Evolutionary conservation across 1,139 yeast species (phyloP), one percentile per base, ranked within the genome.

Genomic region (Scheffersomyces lignicola): DNA sequence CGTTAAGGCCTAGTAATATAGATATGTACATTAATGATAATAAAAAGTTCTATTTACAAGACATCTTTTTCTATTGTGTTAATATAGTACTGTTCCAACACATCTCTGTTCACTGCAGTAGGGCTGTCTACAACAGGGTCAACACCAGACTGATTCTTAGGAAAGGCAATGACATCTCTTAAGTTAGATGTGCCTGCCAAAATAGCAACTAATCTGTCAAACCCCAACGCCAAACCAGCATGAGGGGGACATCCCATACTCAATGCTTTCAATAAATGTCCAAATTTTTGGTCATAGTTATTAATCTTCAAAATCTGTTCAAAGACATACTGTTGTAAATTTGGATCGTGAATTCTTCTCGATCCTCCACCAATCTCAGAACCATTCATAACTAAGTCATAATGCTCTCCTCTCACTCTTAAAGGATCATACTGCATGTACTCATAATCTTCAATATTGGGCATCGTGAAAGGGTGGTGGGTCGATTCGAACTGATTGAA

Each of bases 341-440:
- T 69, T 0, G 92, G 71, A 54, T 89, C 96, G 56, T 92, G 99
- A 18, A 92, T 76, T 76, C 99, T 88, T 48, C 96, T 74, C 9
- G 96, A 87, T 0, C 99, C 99, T 17, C 99, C 99, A 17, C 98
- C 99, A 2, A 90, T 76, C 56, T 92, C 99, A 5, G 87, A 89
- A 1, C 98, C 99, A 52, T 92, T 92, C 25, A 94, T 69, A 1
- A 94, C 98, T 20, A 92, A 63, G 55, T 92, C 99, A 55, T 89
- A 92, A 57, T 94, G 98, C 50, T 87, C 94, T n/a, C 97, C 98
- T 32, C 78, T 72, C 1, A 84, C 92, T 22, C 62, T 52, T 30
- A 87, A 60, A 2, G 96, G 96, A 18, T 69, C 65, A 0, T 66
- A 43, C 7, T 56, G 68, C 4, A 90, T 62, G 3, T 57, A 47